These are phyloP conservation scores for Scutellaria barbata DNA, from an alignment of 257 asterid species.

Conservation along the genomic window DNA sequence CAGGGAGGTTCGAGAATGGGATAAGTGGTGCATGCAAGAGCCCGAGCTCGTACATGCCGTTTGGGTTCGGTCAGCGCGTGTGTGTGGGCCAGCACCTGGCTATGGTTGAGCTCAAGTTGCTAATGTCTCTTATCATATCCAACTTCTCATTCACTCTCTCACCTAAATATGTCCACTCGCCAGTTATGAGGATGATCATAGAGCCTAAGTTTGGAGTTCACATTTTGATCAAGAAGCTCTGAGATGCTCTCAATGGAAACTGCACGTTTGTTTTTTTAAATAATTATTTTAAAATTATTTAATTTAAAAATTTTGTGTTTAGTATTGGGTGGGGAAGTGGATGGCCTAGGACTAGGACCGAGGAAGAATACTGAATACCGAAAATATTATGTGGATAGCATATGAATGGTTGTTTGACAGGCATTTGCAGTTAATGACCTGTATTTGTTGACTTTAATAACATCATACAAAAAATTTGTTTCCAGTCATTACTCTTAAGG, in stretches of 20 bases:
- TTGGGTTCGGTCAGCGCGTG: slow-evolving; percentile 53
- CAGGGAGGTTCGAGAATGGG: slow-evolving; percentile 54
- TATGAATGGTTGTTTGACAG: too few species aligned
- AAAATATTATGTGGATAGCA: too few species aligned
- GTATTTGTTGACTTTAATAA: too few species aligned
- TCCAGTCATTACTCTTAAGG: too few species aligned
- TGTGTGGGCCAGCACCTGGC: slow-evolving; percentile 59
- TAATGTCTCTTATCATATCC: slow-evolving; percentile 42
- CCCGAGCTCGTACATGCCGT: slow-evolving; percentile 50
- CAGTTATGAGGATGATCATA: slow-evolving; percentile 38
- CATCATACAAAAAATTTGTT: too few species aligned
- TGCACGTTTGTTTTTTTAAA: too few species aligned
- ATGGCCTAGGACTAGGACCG: too few species aligned
- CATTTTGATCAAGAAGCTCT: slow-evolving; percentile 40
- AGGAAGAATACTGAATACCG: too few species aligned
- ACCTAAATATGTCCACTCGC: slow-evolving; percentile 51
- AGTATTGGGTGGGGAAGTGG: too few species aligned
- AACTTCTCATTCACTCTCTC: slow-evolving; percentile 48
- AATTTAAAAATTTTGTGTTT: background rate
- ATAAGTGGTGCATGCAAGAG: slow-evolving; percentile 53
- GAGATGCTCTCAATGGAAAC: slow-evolving; percentile 5
- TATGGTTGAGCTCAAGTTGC: slow-evolving; percentile 52
- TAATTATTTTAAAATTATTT: background rate
- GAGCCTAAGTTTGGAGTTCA: slow-evolving; percentile 48
- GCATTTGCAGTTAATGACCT: too few species aligned